These are phyloP conservation scores for Alternaria ventricosa DNA, from an alignment of 2,329 filamentous ascomycete genomes.

Conservation along the genomic window DNA sequence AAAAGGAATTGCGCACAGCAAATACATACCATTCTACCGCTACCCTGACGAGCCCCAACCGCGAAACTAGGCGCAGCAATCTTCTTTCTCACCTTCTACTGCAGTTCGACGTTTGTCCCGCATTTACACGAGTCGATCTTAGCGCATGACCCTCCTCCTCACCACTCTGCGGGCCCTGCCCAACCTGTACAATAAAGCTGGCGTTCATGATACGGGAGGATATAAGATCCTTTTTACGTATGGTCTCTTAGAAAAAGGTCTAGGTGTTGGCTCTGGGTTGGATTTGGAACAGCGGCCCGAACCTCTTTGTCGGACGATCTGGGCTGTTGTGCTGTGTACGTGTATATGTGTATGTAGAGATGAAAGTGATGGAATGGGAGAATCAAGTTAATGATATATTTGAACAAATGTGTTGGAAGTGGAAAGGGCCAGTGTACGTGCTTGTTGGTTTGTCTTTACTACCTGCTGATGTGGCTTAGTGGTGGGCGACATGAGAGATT, in stretches of 20 bases:
- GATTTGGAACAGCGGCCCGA: neutral
- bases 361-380: constrained; percentile 11
- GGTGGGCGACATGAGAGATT: neutral
- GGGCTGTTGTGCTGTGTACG: neutral
- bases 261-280: constrained; percentile 1
- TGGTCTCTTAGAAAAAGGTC: constrained; percentile 1
- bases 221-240: neutral
- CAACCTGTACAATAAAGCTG: constrained; percentile 24
- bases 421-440: no score
- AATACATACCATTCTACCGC: neutral
- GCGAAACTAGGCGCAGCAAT: neutral
- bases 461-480: no score
- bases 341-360: constrained; percentile 5
- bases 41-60: neutral
- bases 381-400: constrained; percentile 6
- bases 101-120: constrained; percentile 13
- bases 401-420: no score
- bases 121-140: constrained; percentile 19
- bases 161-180: constrained; percentile 24
- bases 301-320: neutral
- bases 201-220: constrained; percentile 14
- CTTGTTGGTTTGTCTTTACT: no score
- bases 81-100: constrained; percentile 9
- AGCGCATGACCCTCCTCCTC: constrained; percentile 15
- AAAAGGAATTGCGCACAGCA: neutral